These are phyloP conservation scores for Lactarius psammicola DNA, from an alignment of 768 basidiomycete species.

Conservation along the genomic window DNA sequence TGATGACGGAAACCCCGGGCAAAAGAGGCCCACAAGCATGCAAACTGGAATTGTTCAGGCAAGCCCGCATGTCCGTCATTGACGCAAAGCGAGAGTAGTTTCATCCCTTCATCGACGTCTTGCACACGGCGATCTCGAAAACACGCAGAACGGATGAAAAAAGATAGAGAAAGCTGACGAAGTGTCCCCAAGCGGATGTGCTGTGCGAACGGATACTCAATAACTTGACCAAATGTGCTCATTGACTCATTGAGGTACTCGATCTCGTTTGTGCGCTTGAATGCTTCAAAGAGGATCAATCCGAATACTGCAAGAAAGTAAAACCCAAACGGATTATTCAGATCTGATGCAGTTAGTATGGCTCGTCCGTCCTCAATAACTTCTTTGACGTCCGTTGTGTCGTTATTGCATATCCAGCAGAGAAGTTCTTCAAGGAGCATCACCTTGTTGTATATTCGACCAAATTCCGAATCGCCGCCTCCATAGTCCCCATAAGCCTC, in stretches of 20 bases:
- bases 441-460: not conserved
- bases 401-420: not conserved
- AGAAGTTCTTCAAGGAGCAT: not conserved
- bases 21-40: not conserved
- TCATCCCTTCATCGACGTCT: not conserved
- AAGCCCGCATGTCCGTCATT: not conserved
- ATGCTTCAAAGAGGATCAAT: not conserved
- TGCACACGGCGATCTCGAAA: not conserved
- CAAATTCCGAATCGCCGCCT: not conserved
- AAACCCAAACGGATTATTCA: too few species aligned
- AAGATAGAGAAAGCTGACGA: not conserved
- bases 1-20: not conserved
- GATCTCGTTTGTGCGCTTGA: not conserved
- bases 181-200: too few species aligned
- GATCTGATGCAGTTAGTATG: not conserved
- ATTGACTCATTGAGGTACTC: slow-evolving; percentile 1
- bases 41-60: not conserved
- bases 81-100: not conserved
- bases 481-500: too few species aligned
- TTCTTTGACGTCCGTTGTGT: not conserved
- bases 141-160: not conserved
- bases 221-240: not conserved
- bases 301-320: not conserved
- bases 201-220: not conserved
- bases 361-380: not conserved